Evolutionary conservation across 257 asterid genomes (phyloP), one percentile per base, ranked within the genome.

Genomic region (Asclepias syriaca): DNA sequence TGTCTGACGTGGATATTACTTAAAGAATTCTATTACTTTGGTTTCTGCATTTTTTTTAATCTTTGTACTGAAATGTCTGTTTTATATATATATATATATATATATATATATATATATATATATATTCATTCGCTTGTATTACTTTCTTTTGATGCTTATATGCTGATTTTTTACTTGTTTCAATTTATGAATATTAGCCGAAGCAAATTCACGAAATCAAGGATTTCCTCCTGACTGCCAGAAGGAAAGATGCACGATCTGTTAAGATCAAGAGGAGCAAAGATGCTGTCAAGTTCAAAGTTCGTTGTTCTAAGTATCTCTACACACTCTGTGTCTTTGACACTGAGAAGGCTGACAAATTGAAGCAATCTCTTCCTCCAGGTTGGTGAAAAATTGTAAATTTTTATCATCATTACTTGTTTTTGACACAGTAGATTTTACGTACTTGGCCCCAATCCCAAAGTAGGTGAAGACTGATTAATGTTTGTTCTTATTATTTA

Each of bases 231-330:
- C 32, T 56, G 32, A 77, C 81, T 6, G 77, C 77, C 37, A 50
- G 55, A 53, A 68, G 78, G 69, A 74, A 74, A 24, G 78, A 74
- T 68, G 78, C 78, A 10, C 74, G 74, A 12, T 55, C 78, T 27
- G 78, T 68, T 12, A 74, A 74, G 68, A 74, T 74, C 64, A 74
- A 74, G 74, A 68, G 71, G 74, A 74, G 71, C 74, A 74, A 74
- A 37, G 78, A 74, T 68, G 65, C 68, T 56, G 78, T 74, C 43
- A 74, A 74, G 55, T 74, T 74, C 78, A 66, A 66, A 60, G 74
- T 74, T 58, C 73, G 74, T 16, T 74, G 78, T 32, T 74, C 78
- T 61, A 74, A 74, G 55, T 50, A 50, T 16, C 78, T 74, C 8
- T 66, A 68, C 59, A 74, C 78, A 18, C 74, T 74, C 0, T 56